phyloP scores from a whole-genome alignment of 768 basidiomycete genomes.

The Lanmaoa pseudosensibilis region DNA sequence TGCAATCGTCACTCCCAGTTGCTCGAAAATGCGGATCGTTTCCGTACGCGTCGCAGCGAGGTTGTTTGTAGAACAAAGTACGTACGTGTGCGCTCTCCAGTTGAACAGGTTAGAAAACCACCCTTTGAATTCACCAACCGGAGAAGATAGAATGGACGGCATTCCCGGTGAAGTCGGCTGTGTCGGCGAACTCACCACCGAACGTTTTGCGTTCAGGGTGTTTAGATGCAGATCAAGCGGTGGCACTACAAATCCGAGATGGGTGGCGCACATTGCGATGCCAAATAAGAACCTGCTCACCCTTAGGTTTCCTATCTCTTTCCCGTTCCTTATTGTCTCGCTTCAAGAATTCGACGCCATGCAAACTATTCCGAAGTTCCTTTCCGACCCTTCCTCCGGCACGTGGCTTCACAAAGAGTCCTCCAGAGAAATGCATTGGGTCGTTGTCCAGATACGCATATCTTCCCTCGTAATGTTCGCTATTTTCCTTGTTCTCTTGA shows the following conservation, averaged over 20 bases:
- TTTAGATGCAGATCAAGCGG: constrained; percentile 51
- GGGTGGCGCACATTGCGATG: neutral
- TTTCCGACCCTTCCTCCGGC: constrained; percentile 38
- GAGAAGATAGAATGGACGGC: constrained; percentile 57
- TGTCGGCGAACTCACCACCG: constrained; percentile 51
- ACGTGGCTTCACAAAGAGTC: constrained; percentile 33
- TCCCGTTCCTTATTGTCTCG: constrained; percentile 45
- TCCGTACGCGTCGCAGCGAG: constrained; percentile 62
- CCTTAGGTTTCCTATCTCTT: constrained; percentile 51
- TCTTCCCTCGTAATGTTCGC: constrained; percentile 14
- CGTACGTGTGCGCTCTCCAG: constrained; percentile 69
- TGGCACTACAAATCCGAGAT: constrained; percentile 42
- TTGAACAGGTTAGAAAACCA: constrained; percentile 97
- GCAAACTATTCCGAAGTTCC: constrained; percentile 53
- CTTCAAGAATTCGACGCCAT: constrained; percentile 29
- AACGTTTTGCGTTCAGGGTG: constrained; percentile 44
- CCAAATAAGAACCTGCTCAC: constrained; percentile 35
- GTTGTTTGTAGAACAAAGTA: constrained; percentile 58
- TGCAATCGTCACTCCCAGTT: constrained; percentile 60
- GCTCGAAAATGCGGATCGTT: constrained; percentile 60
- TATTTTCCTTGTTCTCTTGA: constrained; percentile 43
- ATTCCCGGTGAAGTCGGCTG: constrained; percentile 40
- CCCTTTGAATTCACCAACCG: constrained; percentile 79
- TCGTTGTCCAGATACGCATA: constrained; percentile 19
- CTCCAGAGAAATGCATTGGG: constrained; percentile 26